Percentiles rank a stretch among this genome's conserved stretches.
Evolutionary conservation across 257 asterid genomes (phyloP).

Genomic region (Fraxinus americana): DNA sequence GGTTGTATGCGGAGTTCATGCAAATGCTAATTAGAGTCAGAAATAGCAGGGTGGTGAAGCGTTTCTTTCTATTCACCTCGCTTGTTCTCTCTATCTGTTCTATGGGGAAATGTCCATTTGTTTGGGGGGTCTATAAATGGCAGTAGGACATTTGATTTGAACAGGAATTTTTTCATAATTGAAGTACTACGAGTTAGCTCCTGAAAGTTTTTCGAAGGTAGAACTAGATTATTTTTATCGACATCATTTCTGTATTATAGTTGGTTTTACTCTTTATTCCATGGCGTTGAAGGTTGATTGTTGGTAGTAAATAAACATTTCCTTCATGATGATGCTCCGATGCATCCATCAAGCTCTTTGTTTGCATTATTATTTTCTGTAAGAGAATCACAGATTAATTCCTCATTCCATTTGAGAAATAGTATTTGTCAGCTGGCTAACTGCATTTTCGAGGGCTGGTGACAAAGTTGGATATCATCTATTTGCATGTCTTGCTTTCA

Average conservation of each 20-base stretch:
- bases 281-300: background rate
- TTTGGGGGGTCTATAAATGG: background rate
- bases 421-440: background rate
- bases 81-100: background rate
- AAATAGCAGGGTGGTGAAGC: background rate
- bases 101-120: background rate
- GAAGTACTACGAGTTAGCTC: background rate
- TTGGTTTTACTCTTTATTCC: background rate
- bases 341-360: slow-evolving; percentile 6
- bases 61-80: background rate
- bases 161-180: background rate
- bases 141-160: background rate
- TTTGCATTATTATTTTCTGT: slow-evolving; percentile 3
- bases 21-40: background rate
- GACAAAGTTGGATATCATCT: slow-evolving; percentile 6
- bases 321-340: background rate
- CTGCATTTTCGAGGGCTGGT: slow-evolving; percentile 4
- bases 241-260: background rate
- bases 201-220: background rate
- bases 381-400: background rate
- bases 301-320: background rate
- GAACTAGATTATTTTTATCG: background rate
- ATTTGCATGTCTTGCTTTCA: slow-evolving; percentile 13
- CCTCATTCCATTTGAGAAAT: slow-evolving; percentile 11
- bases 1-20: background rate